These are phyloP conservation scores for Gelatoporia subvermispora DNA, from an alignment of 768 basidiomycete species.

Conservation along the genomic window DNA sequence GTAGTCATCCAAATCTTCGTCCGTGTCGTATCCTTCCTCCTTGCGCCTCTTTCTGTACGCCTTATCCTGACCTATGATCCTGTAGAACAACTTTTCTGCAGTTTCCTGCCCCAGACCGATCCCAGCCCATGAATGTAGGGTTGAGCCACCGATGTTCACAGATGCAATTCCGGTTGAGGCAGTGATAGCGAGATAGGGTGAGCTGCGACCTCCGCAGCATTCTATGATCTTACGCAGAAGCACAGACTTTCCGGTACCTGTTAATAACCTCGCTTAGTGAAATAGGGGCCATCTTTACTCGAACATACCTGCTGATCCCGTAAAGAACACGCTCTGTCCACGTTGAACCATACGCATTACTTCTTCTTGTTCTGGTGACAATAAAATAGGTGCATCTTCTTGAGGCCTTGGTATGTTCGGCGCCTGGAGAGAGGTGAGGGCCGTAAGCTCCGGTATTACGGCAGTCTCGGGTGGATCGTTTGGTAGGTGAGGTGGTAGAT, in stretches of 20 bases:
- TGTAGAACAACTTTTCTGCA: constrained; percentile 48
- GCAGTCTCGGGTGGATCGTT: neutral
- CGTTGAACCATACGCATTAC: constrained; percentile 50
- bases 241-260: constrained; percentile 82
- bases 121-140: constrained; percentile 75
- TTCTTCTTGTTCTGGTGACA: constrained; percentile 49
- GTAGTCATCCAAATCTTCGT: neutral
- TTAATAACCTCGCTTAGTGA: neutral
- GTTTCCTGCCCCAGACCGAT: constrained; percentile 66
- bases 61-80: constrained; percentile 41
- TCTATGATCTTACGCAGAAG: constrained; percentile 71
- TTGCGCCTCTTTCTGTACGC: constrained; percentile 4
- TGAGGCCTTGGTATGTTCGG: neutral
- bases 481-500: neutral
- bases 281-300: neutral
- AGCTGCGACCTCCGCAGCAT: constrained; percentile 32
- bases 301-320: constrained; percentile 69
- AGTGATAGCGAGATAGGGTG: constrained; percentile 55
- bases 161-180: constrained; percentile 80
- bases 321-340: constrained; percentile 75
- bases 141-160: constrained; percentile 78
- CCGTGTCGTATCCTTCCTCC: neutral
- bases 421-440: neutral
- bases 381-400: neutral
- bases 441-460: neutral